Conservation (phyloP, 106 monocot species). For the Gastrodia elata region DNA sequence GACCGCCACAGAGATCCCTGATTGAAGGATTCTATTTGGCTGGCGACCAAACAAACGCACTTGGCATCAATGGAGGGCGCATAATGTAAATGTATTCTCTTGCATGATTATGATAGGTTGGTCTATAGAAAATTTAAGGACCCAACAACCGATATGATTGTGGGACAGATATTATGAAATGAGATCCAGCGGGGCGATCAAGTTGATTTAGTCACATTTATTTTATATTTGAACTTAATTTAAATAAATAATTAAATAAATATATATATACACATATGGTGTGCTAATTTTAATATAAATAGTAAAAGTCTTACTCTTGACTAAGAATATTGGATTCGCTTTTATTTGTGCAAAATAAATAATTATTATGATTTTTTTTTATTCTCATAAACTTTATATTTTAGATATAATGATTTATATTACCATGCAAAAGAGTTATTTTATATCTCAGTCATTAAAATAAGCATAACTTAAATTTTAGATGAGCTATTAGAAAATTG, state of each 20-base stretch:
- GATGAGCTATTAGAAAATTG: too few relatives aligned
- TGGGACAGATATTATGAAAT: slow-evolving; percentile 2
- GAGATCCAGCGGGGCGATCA: too few relatives aligned
- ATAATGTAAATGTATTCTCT: not conserved
- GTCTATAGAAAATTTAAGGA: slow-evolving; percentile 6
- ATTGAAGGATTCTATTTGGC: slow-evolving; percentile 90
- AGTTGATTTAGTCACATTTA: not conserved
- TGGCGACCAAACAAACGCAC: slow-evolving; percentile 97
- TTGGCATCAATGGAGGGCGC: not conserved
- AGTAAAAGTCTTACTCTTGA: not conserved
- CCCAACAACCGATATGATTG: slow-evolving; percentile 14
- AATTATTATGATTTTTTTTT: too few relatives aligned
- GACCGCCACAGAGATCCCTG: slow-evolving; percentile 88
- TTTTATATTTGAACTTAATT: not conserved
- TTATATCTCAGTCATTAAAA: too few relatives aligned
- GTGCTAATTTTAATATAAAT: not conserved
- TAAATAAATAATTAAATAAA: not conserved
- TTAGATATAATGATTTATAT: too few relatives aligned
- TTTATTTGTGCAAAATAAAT: too few relatives aligned
- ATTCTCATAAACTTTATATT: too few relatives aligned
- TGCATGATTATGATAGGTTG: slow-evolving; percentile 37
- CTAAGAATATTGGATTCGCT: too few relatives aligned
- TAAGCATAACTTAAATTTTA: too few relatives aligned
- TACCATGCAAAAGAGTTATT: too few relatives aligned
- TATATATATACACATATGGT: not conserved